These are phyloP conservation scores for Trypanosoma melophagium DNA, from an alignment of 208 protist species.

Conservation along the genomic window DNA sequence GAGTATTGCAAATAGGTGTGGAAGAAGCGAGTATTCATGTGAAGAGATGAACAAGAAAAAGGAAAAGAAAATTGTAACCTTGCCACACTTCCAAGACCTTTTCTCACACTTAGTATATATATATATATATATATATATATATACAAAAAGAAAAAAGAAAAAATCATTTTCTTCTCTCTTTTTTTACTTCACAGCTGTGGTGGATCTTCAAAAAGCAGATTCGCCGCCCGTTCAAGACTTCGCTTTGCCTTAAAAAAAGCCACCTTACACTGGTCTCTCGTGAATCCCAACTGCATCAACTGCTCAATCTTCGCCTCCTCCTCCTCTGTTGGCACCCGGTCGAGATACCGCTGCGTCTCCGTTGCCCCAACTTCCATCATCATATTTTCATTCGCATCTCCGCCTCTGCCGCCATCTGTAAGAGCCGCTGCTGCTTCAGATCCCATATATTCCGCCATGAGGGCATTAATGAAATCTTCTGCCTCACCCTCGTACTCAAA, in stretches of 20 bases:
- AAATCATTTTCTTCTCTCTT: background rate
- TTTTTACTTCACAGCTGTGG: constrained; percentile 50
- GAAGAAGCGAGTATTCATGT: no score
- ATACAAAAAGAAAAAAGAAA: no score
- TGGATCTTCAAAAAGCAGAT: constrained; percentile 87
- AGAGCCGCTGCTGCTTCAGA: no score
- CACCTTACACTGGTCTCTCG: constrained; percentile 77
- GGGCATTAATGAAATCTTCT: constrained; percentile 1
- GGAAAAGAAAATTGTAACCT: no score
- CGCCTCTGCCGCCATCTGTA: background rate
- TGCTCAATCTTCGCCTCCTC: constrained; percentile 86
- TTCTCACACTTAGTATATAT: no score
- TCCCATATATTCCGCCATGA: constrained; percentile 30
- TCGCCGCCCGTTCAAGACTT: constrained; percentile 80
- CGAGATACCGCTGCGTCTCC: constrained; percentile 42
- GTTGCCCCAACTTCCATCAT: background rate
- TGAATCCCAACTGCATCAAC: constrained; percentile 81
- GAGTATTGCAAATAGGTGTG: no score
- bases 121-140: no score
- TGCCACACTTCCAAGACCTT: no score
- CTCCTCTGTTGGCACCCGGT: constrained; percentile 60
- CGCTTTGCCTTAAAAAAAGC: constrained; percentile 82
- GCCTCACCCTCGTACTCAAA: no score
- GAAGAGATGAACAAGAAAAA: no score
- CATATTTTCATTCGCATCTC: background rate